A percentile compares a stretch with the other conserved stretches of the same genome.
These are phyloP conservation scores for Blastocrithidia nonstop DNA, from an alignment of 208 protist genomes.

Conservation along the genomic window DNA sequence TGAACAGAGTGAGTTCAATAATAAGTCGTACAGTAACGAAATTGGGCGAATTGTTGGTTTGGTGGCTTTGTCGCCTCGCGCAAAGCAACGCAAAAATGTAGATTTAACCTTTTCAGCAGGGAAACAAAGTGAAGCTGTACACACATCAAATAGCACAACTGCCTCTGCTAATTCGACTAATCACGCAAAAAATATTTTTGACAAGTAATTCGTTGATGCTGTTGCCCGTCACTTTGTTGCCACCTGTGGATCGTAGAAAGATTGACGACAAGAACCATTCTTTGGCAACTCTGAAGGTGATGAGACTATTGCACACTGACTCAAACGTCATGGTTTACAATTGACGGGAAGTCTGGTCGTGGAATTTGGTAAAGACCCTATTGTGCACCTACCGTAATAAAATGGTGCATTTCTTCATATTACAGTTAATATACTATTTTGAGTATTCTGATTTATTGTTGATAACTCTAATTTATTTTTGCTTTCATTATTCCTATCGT, in stretches of 20 bases:
- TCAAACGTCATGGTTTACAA: slow-evolving; percentile 54
- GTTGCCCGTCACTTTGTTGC: slow-evolving; percentile 75
- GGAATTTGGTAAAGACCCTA: slow-evolving; percentile 81
- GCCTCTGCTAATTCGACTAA: neutral
- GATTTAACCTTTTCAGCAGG: neutral
- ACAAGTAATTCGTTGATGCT: slow-evolving; percentile 27
- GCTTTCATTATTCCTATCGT: too few species aligned
- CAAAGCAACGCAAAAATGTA: too few species aligned
- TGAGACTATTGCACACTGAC: slow-evolving; percentile 72
- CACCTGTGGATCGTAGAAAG: slow-evolving; percentile 50
- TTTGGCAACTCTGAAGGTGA: slow-evolving; percentile 34
- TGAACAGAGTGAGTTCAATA: too few species aligned
- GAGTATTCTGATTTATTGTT: too few species aligned
- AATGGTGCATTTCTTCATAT: too few species aligned
- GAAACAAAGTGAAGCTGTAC: too few species aligned
- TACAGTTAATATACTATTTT: too few species aligned
- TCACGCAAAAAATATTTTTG: slow-evolving; percentile 11
- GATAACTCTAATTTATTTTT: too few species aligned
- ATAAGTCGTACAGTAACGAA: slow-evolving; percentile 12
- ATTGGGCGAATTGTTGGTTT: slow-evolving; percentile 71
- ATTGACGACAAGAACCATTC: slow-evolving; percentile 71
- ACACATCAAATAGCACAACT: neutral
- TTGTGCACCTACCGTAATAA: slow-evolving; percentile 27
- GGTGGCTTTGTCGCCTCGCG: slow-evolving; percentile 34
- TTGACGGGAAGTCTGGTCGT: slow-evolving; percentile 67